Evolutionary conservation across 2,329 filamentous ascomycete species (phyloP), one percentile per base, ranked within the genome.

Genomic region (Colletotrichum orbiculare): DNA sequence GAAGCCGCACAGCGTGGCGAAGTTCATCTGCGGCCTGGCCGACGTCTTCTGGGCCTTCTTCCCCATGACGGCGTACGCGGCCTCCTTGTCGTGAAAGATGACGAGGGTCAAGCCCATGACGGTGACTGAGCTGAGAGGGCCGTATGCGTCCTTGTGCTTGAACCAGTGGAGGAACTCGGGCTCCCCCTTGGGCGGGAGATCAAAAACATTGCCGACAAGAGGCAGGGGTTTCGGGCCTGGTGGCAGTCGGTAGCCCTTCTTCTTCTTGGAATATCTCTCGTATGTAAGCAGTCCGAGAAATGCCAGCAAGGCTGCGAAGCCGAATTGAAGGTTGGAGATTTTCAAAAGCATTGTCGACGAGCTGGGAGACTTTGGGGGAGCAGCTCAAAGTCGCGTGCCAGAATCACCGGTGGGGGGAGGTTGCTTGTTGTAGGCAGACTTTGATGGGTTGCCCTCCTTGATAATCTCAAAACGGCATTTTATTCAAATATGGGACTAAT

Each of bases 121-220:
- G 0, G 73, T 79, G 13, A 80, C 54, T 11, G 77, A 73, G 56
- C 74, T 71, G 35, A 73, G 62, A 11, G 67, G 67, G 25, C 49
- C 74, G 60, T 75, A 75, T 17, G 65, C 46, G 7, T 78, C 73
- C 45, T 77, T 78, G 58, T 74, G 71, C 50, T 73, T 69, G 2
- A 76, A 54, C 76, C 75, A 79, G 57, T 78, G 73, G 45, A 72
- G 66, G 66, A 68, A 74, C 39, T 78, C 75, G 2, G 69, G 71
- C 9, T 54, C 49, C 8, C 71, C 73, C 2, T 67, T 54, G 1
- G 74, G 69, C 1, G 82, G 82, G n/a, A 83, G 69, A 65, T 85
- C 81, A 4, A 70, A 69, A 10, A 83, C 64, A 67, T 84, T 85
- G 7, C 82, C 82, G 8, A 85, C 42, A 2, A 85, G 52, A 0